These are phyloP conservation scores for Serendipita sp. DNA, from an alignment of 768 basidiomycete species.

Conservation along the genomic window DNA sequence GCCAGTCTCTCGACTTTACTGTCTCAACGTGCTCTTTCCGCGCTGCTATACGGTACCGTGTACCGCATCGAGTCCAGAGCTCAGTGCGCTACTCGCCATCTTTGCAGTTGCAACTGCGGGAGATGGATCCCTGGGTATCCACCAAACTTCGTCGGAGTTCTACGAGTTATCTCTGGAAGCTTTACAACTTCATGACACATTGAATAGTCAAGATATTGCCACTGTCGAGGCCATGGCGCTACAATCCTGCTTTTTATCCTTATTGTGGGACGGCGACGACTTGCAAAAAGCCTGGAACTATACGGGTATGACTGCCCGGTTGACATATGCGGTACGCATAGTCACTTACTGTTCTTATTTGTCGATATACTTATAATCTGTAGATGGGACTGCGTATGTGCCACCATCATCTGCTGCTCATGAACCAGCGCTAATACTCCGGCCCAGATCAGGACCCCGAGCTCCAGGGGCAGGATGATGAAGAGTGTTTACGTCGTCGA, in stretches of 20 bases:
- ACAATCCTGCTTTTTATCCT: background rate
- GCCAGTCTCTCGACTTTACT: background rate
- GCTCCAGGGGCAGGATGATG: background rate
- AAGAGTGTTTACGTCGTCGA: background rate
- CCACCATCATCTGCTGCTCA: background rate
- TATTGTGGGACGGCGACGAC: background rate
- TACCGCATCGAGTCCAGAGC: background rate
- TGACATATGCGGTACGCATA: background rate
- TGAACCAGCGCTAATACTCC: background rate
- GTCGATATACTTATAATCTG: background rate
- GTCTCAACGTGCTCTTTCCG: background rate
- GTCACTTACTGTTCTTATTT: background rate
- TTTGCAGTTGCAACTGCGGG: background rate
- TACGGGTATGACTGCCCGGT: background rate
- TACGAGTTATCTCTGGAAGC: background rate
- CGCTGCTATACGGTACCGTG: background rate
- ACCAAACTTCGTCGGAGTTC: background rate
- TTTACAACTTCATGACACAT: background rate
- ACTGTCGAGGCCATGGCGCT: background rate
- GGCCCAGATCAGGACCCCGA: background rate
- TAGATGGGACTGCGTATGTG: conserved; percentile 2
- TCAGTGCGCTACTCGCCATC: background rate
- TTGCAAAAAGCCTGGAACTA: background rate
- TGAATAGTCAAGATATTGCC: background rate
- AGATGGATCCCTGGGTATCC: background rate